Base-by-base conservation (phyloP, 805 yeast genomes). In the Suhomyces canberraensis region DNA sequence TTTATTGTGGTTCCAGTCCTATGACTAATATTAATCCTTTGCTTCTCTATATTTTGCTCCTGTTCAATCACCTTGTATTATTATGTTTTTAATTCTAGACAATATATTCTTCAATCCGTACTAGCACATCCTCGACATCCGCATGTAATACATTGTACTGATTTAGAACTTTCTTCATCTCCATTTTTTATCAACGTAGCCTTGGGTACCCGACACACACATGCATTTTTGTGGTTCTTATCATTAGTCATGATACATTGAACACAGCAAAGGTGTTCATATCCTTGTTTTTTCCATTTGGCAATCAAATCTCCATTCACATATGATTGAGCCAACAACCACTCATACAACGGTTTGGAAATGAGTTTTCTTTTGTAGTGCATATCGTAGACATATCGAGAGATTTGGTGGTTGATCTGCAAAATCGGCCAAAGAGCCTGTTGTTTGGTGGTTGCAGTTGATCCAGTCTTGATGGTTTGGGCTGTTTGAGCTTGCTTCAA, bases 61-160 rank as follows among this genome's bases (percentile, higher is more conserved):
- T n/a, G 5, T 24, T 26, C 6, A 13, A 29, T 17, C 19, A 21
- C 17, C 27, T 16, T 30, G 34, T 35, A 18, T 31, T 30, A 29
- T 35, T 29, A 16, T 18, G 25, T 30, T 11, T 34, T 31, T 25
- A 16, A 13, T 30, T 25, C 21, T 16, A 8, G 25, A 16, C 18
- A n/a, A n/a, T 25, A 25, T 17, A 29, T 24, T 29, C 11, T 9
- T 36, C n/a, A 85, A 53, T 84, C 93, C 14, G 78, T 71, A 51
- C 89, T 82, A 2, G 91, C 76, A 55, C 96, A 87, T 4, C 95
- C 95, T 42, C 72, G 65, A 50, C 96, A 87, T 0, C 96, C 96
- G 66, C 95, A 87, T 20, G 81, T 84, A 4, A 82, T 71, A 56
- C 95, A 87, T 46, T 80, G 74, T 11, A 74, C 52, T 5, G 40